Evolutionary conservation across 2,329 filamentous ascomycete species (phyloP).

Genomic region (Fusarium sp.): DNA sequence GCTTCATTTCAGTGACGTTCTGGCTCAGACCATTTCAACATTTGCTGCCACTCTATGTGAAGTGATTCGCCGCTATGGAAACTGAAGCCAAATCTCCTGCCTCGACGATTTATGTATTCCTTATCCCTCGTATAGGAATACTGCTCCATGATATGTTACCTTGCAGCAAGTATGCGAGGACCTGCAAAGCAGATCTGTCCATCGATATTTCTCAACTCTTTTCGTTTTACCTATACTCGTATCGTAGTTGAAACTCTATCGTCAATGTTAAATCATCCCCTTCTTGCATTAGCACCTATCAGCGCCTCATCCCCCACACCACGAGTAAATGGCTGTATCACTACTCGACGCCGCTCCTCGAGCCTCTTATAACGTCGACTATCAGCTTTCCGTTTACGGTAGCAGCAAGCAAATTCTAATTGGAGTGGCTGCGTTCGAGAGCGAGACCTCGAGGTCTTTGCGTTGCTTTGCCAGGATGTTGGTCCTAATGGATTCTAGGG

Average conservation of each 20-base stretch:
- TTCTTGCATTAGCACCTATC: background rate
- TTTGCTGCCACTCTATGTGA: background rate
- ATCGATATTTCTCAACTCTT: background rate
- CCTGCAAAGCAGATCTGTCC: background rate
- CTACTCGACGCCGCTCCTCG: constrained; percentile 15
- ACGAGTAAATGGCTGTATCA: background rate
- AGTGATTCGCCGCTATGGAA: rapidly evolving
- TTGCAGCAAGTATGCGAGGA: background rate
- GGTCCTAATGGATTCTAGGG: background rate
- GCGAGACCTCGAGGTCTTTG: background rate
- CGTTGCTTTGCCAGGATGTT: background rate
- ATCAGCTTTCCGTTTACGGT: constrained; percentile 17
- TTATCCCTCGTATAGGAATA: too few relatives aligned
- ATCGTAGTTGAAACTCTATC: background rate
- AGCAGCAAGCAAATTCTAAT: constrained; percentile 7
- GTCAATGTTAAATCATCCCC: constrained; percentile 17
- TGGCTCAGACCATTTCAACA: background rate
- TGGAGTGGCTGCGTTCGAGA: constrained; percentile 3
- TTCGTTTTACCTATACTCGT: too few relatives aligned
- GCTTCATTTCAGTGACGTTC: background rate
- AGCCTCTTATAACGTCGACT: background rate
- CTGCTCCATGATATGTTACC: background rate
- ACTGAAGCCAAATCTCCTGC: background rate
- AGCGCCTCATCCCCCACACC: constrained; percentile 13
- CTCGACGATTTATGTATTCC: too few relatives aligned